phyloP scores from a whole-genome alignment of 2,329 filamentous ascomycete species.

The Diplodia sapinea region DNA sequence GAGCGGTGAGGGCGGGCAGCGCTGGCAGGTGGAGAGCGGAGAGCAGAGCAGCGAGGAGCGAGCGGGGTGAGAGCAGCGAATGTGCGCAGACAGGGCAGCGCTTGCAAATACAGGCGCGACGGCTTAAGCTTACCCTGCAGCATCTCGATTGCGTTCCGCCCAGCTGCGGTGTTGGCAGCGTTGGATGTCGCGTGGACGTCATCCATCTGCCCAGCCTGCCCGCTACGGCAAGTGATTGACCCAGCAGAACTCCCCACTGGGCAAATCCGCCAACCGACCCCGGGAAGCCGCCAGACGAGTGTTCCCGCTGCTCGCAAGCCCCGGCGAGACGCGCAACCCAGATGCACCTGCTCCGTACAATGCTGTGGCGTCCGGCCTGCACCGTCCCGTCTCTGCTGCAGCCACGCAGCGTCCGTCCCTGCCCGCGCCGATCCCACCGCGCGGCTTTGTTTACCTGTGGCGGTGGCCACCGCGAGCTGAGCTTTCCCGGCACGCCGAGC shows the following conservation, averaged over 20 bases:
- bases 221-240: constrained; percentile 10
- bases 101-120: background rate
- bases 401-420: background rate
- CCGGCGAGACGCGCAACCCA: background rate
- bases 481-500: background rate
- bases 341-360: background rate
- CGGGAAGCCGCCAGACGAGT: too few relatives aligned
- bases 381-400: background rate
- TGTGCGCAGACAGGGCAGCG: background rate
- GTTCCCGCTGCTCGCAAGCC: background rate
- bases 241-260: background rate
- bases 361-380: background rate
- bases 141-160: constrained; percentile 25
- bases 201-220: constrained; percentile 4
- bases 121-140: background rate
- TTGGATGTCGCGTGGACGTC: constrained; percentile 11
- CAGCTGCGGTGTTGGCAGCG: constrained; percentile 9
- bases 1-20: constrained; percentile 12
- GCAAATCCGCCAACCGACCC: background rate
- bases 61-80: background rate
- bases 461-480: constrained; percentile 1
- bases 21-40: constrained; percentile 6
- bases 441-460: constrained; percentile 17
- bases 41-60: background rate
- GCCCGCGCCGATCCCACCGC: background rate